Percentiles rank a stretch among this genome's conserved stretches.
Conservation (phyloP, 108 stramenopile species). For the Skeletonema tropicum region DNA sequence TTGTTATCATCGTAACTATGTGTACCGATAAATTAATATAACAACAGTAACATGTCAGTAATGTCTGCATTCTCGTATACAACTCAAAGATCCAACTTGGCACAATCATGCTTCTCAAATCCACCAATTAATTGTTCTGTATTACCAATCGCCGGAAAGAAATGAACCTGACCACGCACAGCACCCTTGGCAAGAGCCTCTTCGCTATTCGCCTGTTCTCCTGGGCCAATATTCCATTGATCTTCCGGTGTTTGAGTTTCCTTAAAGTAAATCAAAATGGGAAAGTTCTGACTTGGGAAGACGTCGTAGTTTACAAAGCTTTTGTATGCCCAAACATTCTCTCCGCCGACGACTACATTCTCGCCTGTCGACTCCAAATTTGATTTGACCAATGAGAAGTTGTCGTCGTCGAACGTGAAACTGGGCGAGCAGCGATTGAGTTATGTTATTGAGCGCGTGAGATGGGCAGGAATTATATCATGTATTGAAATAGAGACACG, state of each 20-base stretch:
- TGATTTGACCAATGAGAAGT: constrained; percentile 56
- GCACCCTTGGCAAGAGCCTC: constrained; percentile 50
- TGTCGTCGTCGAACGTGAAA: constrained; percentile 60
- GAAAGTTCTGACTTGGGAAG: constrained; percentile 55
- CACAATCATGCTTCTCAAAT: constrained; percentile 52
- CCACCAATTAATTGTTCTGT: constrained; percentile 39
- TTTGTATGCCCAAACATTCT: constrained; percentile 64
- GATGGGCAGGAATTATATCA: no score
- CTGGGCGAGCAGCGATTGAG: neutral
- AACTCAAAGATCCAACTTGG: constrained; percentile 23
- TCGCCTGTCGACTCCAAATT: constrained; percentile 53
- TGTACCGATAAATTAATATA: neutral
- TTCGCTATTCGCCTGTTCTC: constrained; percentile 39
- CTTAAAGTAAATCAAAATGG: constrained; percentile 79
- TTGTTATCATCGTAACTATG: neutral
- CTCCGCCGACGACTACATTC: constrained; percentile 69
- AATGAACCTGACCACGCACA: constrained; percentile 66
- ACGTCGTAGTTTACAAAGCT: constrained; percentile 5
- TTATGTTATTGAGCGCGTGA: no score
- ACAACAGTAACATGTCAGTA: neutral
- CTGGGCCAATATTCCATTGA: constrained; percentile 48
- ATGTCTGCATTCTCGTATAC: neutral
- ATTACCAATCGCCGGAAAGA: constrained; percentile 62
- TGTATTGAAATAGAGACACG: no score
- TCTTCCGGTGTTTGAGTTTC: constrained; percentile 76